Percentiles rank a stretch among this genome's conserved stretches.
phyloP scores from a whole-genome alignment of 2,329 filamentous ascomycete genomes.

The Botryotinia convoluta region DNA sequence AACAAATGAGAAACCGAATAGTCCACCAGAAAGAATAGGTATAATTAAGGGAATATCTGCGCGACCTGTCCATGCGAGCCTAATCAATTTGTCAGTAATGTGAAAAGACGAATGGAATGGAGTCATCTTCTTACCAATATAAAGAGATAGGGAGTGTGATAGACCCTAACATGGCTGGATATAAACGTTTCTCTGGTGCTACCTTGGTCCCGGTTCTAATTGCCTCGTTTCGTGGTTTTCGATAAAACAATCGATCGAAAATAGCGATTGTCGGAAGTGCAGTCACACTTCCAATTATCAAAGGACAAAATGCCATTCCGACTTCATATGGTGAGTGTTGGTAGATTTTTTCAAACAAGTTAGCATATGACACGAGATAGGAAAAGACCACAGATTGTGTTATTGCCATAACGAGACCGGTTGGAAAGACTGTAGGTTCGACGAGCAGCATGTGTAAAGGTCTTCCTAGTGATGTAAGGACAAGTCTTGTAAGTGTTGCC shows the following conservation, averaged over 20 bases:
- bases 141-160: slow-evolving; percentile 33
- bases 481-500: slow-evolving; percentile 7
- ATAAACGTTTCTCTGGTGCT: slow-evolving; percentile 56
- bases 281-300: slow-evolving; percentile 16
- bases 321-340: slow-evolving; percentile 19
- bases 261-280: slow-evolving; percentile 13
- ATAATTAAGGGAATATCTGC: slow-evolving; percentile 35
- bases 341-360: slow-evolving; percentile 22
- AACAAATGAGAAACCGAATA: slow-evolving; percentile 58
- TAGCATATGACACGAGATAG: slow-evolving; percentile 21
- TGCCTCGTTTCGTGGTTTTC: not conserved
- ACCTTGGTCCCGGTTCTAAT: not conserved
- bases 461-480: slow-evolving; percentile 19
- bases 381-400: slow-evolving; percentile 23
- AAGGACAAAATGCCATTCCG: slow-evolving; percentile 21
- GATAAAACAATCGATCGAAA: slow-evolving; percentile 16
- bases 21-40: slow-evolving; percentile 32
- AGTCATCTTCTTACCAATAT: slow-evolving; percentile 39
- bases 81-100: not conserved
- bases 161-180: slow-evolving; percentile 53
- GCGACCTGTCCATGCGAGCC: slow-evolving; percentile 29
- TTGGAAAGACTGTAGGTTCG: slow-evolving; percentile 22
- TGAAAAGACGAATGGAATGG: rapidly evolving
- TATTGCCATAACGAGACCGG: slow-evolving; percentile 16
- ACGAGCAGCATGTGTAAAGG: slow-evolving; percentile 23